Conservation (phyloP, 768 basidiomycete species). For the Serpula lacrymans region DNA sequence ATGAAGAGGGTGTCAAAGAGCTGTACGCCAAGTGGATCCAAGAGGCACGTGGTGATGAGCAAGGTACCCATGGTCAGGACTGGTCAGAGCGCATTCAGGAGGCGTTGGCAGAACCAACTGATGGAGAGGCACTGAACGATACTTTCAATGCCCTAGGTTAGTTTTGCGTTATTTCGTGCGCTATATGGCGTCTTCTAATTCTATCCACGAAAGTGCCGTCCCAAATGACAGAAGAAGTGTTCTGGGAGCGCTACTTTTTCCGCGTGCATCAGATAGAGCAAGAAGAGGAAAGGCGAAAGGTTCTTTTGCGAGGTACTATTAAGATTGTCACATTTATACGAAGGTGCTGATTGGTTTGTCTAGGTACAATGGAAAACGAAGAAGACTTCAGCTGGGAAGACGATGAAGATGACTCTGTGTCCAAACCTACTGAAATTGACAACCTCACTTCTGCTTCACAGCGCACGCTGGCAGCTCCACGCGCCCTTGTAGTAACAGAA, state of each 20-base stretch:
- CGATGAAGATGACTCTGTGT: conserved; percentile 68
- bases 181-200: not conserved
- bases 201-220: conserved; percentile 63
- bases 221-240: conserved; percentile 56
- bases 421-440: conserved; percentile 13
- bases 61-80: conserved; percentile 38
- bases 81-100: conserved; percentile 54
- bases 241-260: conserved; percentile 93
- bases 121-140: conserved; percentile 50
- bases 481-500: conserved; percentile 13
- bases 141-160: conserved; percentile 60
- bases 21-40: conserved; percentile 63
- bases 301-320: conserved; percentile 63
- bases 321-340: not conserved
- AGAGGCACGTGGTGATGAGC: conserved; percentile 52
- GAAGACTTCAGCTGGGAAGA: conserved; percentile 95
- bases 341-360: conserved; percentile 7
- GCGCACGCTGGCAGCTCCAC: conserved; percentile 20
- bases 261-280: conserved; percentile 73
- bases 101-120: conserved; percentile 46
- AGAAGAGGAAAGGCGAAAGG: conserved; percentile 79
- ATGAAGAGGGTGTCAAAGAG: conserved; percentile 52
- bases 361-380: conserved; percentile 66
- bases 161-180: conserved; percentile 14
- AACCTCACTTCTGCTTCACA: conserved; percentile 15